Percentiles rank a stretch among this genome's conserved stretches.
Conservation (phyloP, 169 alveolate genomes). For the Miamiensis avidus region DNA sequence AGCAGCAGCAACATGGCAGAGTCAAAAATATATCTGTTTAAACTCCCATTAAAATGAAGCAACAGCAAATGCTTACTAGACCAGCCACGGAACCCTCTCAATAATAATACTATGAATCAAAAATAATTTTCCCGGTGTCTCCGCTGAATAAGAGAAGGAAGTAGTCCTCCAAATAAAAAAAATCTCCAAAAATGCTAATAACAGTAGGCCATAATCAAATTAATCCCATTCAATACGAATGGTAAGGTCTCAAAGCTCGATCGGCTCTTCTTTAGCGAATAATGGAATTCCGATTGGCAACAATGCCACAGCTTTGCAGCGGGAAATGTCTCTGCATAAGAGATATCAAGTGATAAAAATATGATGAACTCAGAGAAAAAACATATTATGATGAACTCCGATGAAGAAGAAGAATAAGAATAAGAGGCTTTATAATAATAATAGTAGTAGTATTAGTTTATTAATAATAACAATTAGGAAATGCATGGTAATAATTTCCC, state of each 20-base stretch:
- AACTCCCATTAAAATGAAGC: too few relatives aligned
- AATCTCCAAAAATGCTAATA: neutral
- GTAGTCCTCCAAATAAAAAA: neutral
- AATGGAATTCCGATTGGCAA: too few relatives aligned
- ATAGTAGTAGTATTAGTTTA: neutral
- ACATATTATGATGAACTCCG: neutral
- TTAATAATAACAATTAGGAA: too few relatives aligned
- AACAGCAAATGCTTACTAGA: neutral
- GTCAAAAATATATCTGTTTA: too few relatives aligned
- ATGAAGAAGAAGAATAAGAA: too few relatives aligned
- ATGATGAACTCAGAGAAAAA: neutral
- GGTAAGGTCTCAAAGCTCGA: neutral
- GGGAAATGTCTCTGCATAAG: neutral
- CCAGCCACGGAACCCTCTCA: neutral
- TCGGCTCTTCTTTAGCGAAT: neutral
- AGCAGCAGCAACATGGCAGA: too few relatives aligned
- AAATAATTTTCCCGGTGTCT: neutral
- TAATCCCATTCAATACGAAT: neutral
- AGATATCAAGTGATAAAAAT: neutral
- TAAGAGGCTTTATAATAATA: too few relatives aligned
- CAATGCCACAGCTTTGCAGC: neutral
- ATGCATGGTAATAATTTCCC: too few relatives aligned
- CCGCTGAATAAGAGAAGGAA: neutral
- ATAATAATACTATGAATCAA: neutral
- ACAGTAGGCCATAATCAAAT: neutral